Conservation (phyloP, 225 moss, liverwort and hornwort genomes). For the Bryoerythrophyllum caledonicum region DNA sequence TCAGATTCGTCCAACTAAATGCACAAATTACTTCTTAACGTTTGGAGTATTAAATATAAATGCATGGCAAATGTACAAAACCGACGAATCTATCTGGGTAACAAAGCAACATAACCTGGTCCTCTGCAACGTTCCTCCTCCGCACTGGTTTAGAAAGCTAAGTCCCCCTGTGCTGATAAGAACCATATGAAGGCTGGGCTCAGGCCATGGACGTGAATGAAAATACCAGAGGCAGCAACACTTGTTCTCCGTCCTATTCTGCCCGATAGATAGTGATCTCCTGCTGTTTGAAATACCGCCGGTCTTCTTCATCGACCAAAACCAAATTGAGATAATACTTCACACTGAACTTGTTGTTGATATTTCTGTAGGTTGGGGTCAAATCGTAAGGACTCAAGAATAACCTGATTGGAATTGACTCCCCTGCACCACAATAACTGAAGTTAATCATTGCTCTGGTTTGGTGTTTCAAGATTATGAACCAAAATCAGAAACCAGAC, state of each 20-base stretch:
- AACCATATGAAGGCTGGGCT: conserved; percentile 20
- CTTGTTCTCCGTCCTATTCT: conserved; percentile 46
- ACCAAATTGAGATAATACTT: conserved; percentile 99
- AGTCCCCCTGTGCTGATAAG: conserved; percentile 12
- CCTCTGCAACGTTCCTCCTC: conserved; percentile 16
- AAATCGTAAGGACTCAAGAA: conserved; percentile 98
- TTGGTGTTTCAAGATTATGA: background rate
- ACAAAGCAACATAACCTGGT: conserved; percentile 4
- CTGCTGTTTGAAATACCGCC: conserved; percentile 98
- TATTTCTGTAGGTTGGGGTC: conserved; percentile 98
- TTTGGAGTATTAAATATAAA: background rate
- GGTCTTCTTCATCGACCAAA: conserved; percentile 97
- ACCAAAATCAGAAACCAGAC: too few relatives aligned
- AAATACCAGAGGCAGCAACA: conserved; percentile 20
- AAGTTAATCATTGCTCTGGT: background rate
- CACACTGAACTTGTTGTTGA: conserved; percentile 99
- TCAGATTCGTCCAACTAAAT: conserved; percentile 9
- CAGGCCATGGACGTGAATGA: conserved; percentile 1
- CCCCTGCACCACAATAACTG: conserved; percentile 54
- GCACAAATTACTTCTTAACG: conserved; percentile 25
- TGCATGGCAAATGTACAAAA: conserved; percentile 36
- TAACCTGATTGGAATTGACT: conserved; percentile 97
- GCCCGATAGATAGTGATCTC: conserved; percentile 90
- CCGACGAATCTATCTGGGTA: conserved; percentile 24
- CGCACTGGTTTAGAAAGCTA: background rate